Base-by-base conservation (phyloP, 2,329 filamentous ascomycete species). In the Aspergillus hortae region DNA sequence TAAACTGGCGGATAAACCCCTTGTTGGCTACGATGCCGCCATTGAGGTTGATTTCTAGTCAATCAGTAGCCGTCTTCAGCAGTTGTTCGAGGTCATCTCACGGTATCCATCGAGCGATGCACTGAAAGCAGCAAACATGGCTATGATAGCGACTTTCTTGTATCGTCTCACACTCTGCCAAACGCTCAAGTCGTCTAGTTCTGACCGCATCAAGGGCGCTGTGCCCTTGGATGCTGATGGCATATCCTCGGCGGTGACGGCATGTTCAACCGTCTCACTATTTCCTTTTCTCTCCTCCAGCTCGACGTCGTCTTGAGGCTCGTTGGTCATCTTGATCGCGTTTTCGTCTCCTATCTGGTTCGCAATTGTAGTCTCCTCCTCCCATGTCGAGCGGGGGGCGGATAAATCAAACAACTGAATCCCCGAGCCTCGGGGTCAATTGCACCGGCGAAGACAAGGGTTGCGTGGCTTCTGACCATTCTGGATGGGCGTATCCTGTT, bases 51-150 rank as follows among this genome's bases (percentile, higher is more conserved):
- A 62, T 67, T 51, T 66, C 60, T 6, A 2, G 7, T 30, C 5
- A n/a, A 21, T 27, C 6, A 36, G 35, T 5, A 15, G 19, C 9
- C 17, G 19, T 23, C 19, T n/a, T 11, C n/a, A 9, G 19, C 27
- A 14, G 11, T 14, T 12, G 19, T 32, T 14, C 32, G 38, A 44
- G 11, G 9, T 9, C 4, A 52, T 36, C 64, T 60, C 53, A 70
- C 68, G 74, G 48, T 76, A 76, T 2, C 74, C 74, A 59, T 76
- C 74, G 0, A 75, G 58, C 0, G 73, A 68, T 12, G 73, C 73
- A 44, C 66, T 69, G 46, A 76, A 77, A 0, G 74, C 70, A 4
- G 71, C 73, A 44, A 57, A 51, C 72, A 75, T 76, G 2, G 70
- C 71, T 21, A 75, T 66, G 23, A 60, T 15, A 0, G 66, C 68